Conservation (phyloP, 2,329 filamentous ascomycete genomes). For the Karstenula rhodostoma region DNA sequence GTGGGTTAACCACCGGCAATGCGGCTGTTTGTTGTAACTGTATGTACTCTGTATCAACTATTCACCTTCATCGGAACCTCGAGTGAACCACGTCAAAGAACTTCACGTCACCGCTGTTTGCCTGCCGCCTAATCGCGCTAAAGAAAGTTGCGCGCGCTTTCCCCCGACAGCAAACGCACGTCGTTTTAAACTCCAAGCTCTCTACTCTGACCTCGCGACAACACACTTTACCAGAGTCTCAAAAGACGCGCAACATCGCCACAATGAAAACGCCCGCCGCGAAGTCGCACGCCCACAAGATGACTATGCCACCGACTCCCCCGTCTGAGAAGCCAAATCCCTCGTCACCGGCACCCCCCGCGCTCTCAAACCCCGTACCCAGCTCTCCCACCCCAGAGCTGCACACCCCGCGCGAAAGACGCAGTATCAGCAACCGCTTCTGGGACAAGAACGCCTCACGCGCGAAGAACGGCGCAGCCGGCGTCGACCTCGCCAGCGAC, state of each 20-base stretch:
- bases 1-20: background rate
- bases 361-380: background rate
- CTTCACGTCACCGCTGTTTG: background rate
- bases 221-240: background rate
- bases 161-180: background rate
- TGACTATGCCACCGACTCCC: background rate
- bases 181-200: background rate
- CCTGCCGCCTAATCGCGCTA: background rate
- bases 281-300: background rate
- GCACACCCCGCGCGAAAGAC: background rate
- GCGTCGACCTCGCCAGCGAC: slow-evolving; percentile 8
- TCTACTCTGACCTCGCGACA: background rate
- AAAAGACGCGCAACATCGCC: too few species aligned
- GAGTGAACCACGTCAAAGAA: background rate
- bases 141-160: background rate
- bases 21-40: background rate
- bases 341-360: background rate
- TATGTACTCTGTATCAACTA: background rate
- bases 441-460: background rate
- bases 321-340: background rate
- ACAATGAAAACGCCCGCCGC: background rate
- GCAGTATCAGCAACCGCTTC: slow-evolving; percentile 10
- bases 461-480: background rate
- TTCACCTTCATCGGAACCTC: background rate
- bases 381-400: background rate